Percentiles rank a stretch among this genome's conserved stretches.
These are phyloP conservation scores for Silene coronaria DNA, from an alignment of 179 eudicot genomes.

Conservation along the genomic window DNA sequence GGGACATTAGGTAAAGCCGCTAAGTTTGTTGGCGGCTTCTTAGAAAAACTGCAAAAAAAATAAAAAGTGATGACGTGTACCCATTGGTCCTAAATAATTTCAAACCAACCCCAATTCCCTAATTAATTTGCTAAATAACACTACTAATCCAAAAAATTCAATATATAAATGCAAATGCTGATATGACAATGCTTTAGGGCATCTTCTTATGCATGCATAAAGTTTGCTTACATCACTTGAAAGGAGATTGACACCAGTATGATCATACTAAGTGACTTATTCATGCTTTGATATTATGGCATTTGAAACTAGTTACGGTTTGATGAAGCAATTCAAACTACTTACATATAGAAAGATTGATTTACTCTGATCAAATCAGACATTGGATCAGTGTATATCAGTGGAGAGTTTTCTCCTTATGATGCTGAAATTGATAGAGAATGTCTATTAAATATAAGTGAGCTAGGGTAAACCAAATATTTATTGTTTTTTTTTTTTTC, in stretches of 20 bases:
- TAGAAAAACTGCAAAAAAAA: too few species aligned
- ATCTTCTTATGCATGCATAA: background rate
- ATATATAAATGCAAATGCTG: background rate
- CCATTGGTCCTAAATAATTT: too few species aligned
- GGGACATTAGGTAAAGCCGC: too few species aligned
- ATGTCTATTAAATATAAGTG: too few species aligned
- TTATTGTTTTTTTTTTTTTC: background rate
- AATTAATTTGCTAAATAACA: too few species aligned
- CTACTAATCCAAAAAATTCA: too few species aligned
- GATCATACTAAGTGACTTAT: background rate
- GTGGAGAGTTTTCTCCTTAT: background rate
- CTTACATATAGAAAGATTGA: background rate
- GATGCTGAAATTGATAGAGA: too few species aligned
- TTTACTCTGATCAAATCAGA: background rate
- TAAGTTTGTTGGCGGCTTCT: too few species aligned
- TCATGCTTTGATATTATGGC: background rate
- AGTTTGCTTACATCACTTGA: background rate
- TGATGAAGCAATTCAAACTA: background rate
- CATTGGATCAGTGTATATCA: background rate
- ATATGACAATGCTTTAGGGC: background rate
- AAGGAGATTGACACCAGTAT: background rate
- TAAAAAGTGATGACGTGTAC: too few species aligned
- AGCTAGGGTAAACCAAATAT: background rate
- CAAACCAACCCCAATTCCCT: too few species aligned
- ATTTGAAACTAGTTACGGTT: background rate